A percentile compares a stretch with the other conserved stretches of the same genome.
Evolutionary conservation across 1,284 basidiomycete genomes (phyloP).

Genomic region (Paramarasmius palmivorus): DNA sequence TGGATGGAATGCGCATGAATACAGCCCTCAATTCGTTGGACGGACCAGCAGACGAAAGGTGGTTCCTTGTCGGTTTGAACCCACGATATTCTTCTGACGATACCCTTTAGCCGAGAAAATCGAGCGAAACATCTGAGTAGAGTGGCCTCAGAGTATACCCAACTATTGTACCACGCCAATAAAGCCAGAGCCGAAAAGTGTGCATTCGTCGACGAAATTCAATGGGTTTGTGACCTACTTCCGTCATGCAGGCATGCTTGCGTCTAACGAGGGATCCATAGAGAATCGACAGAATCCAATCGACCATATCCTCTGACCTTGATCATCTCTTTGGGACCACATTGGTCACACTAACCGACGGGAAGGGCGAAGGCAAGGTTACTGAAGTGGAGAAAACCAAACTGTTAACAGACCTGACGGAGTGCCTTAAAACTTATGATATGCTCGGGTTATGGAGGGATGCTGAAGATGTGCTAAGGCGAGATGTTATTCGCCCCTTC

Average conservation of each 20-base stretch:
- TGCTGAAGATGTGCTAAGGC: slow-evolving; percentile 82
- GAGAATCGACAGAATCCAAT: slow-evolving; percentile 81
- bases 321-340: slow-evolving; percentile 74
- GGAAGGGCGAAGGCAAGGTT: slow-evolving; percentile 43
- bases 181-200: slow-evolving; percentile 80
- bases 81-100: slow-evolving; percentile 4
- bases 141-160: slow-evolving; percentile 88
- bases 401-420: slow-evolving; percentile 61
- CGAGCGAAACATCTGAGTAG: slow-evolving; percentile 83
- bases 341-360: slow-evolving; percentile 46
- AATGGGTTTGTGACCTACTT: slow-evolving; percentile 70
- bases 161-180: slow-evolving; percentile 86
- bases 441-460: slow-evolving; percentile 78
- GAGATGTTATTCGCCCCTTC: slow-evolving; percentile 70
- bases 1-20: slow-evolving; percentile 29
- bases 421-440: slow-evolving; percentile 85
- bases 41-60: slow-evolving; percentile 40
- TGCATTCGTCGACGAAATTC: slow-evolving; percentile 77
- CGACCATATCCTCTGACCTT: slow-evolving; percentile 81
- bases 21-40: slow-evolving; percentile 21
- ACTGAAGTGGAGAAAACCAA: slow-evolving; percentile 68
- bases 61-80: slow-evolving; percentile 12
- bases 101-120: slow-evolving; percentile 52
- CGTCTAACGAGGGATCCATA: slow-evolving; percentile 30
- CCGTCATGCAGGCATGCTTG: slow-evolving; percentile 14